phyloP scores from a whole-genome alignment of 805 yeast genomes.

The Sugiyamaella lignohabitans region DNA sequence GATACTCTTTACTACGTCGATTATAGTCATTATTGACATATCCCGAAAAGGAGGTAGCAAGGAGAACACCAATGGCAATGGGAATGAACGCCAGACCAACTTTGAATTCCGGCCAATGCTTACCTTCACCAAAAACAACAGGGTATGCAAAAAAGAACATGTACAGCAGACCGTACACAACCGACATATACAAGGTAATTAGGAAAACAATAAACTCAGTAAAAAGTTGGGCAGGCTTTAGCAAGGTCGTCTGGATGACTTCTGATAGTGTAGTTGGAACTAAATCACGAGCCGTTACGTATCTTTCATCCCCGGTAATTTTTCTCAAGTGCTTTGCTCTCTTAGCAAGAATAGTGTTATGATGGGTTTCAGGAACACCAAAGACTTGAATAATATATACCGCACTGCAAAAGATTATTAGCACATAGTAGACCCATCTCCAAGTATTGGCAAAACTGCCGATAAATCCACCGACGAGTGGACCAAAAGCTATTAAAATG shows the following conservation, averaged over 20 bases:
- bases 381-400: slow-evolving; percentile 42
- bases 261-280: slow-evolving; percentile 61
- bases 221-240: slow-evolving; percentile 62
- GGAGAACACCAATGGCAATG: slow-evolving; percentile 68
- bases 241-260: slow-evolving; percentile 57
- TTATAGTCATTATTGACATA: slow-evolving; percentile 33
- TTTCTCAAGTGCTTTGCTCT: slow-evolving; percentile 48
- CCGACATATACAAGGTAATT: slow-evolving; percentile 45
- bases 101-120: slow-evolving; percentile 46
- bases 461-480: slow-evolving; percentile 54
- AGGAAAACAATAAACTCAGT: slow-evolving; percentile 41
- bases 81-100: slow-evolving; percentile 64
- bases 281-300: slow-evolving; percentile 60
- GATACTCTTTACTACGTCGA: slow-evolving; percentile 40
- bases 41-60: slow-evolving; percentile 39
- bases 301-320: slow-evolving; percentile 44
- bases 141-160: slow-evolving; percentile 63
- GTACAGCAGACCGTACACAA: slow-evolving; percentile 45
- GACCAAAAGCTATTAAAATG: too few relatives aligned
- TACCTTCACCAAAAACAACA: slow-evolving; percentile 48
- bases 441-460: slow-evolving; percentile 56
- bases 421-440: slow-evolving; percentile 66
- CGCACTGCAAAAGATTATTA: slow-evolving; percentile 57
- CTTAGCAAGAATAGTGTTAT: slow-evolving; percentile 43
- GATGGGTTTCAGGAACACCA: slow-evolving; percentile 59